A percentile compares a stretch with the other conserved stretches of the same genome.
Evolutionary conservation across 2,329 filamentous ascomycete species (phyloP).

Genomic region (Talaromyces piceae): DNA sequence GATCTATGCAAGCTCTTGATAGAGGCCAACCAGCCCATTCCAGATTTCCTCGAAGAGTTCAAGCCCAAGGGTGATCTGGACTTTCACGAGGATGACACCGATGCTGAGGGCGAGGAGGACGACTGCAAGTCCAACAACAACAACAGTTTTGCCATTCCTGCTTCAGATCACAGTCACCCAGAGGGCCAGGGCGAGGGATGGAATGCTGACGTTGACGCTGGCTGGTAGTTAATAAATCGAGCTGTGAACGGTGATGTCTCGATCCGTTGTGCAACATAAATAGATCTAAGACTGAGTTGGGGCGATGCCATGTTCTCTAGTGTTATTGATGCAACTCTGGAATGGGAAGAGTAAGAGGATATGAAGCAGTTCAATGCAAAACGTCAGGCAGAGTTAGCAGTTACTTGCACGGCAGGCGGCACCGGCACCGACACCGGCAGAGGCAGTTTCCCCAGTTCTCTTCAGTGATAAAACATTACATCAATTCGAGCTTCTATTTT

Average conservation of each 20-base stretch:
- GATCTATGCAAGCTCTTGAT: constrained; percentile 73
- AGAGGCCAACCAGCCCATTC: constrained; percentile 70
- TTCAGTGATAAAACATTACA: neutral
- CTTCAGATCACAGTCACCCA: neutral
- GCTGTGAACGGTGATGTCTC: too few species aligned
- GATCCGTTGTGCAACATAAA: too few species aligned
- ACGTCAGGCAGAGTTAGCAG: neutral
- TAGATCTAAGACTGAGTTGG: too few species aligned
- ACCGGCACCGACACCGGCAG: too few species aligned
- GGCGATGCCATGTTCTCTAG: too few species aligned
- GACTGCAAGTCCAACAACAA: neutral
- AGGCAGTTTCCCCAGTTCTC: constrained; percentile 1
- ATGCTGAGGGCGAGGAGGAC: constrained; percentile 31
- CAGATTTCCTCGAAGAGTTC: constrained; percentile 68
- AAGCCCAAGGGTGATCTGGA: constrained; percentile 36
- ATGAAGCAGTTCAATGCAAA: neutral
- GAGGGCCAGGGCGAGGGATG: neutral
- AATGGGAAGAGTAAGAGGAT: neutral
- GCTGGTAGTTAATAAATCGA: too few species aligned
- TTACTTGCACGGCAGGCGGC: constrained; percentile 2
- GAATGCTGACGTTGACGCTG: too few species aligned
- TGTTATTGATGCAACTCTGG: too few species aligned
- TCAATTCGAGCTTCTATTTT: neutral
- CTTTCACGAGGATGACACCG: constrained; percentile 48
- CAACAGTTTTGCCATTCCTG: neutral